A percentile compares a stretch with the other conserved stretches of the same genome.
These are phyloP conservation scores for Diaporthe helianthi DNA, from an alignment of 2,329 filamentous ascomycete genomes.

Conservation along the genomic window DNA sequence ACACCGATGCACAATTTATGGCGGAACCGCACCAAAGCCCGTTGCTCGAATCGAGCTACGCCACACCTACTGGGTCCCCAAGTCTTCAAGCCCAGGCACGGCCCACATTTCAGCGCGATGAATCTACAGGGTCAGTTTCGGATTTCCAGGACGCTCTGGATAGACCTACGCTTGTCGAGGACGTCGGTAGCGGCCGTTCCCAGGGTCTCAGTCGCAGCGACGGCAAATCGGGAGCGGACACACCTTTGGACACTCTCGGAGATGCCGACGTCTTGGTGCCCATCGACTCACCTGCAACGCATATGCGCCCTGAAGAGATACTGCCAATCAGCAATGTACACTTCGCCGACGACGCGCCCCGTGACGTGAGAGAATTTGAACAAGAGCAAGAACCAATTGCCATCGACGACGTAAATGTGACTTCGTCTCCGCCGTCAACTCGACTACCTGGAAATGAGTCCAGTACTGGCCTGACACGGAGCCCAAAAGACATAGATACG, in stretches of 20 bases:
- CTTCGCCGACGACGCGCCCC: constrained; percentile 15
- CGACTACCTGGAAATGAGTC: background rate
- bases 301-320: constrained; percentile 20
- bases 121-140: constrained; percentile 15
- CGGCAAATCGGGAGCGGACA: constrained; percentile 40
- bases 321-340: constrained; percentile 1
- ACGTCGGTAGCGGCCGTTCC: background rate
- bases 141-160: constrained; percentile 22
- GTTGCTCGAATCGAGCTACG: constrained; percentile 31
- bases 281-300: constrained; percentile 36
- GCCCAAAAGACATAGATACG: constrained; percentile 34
- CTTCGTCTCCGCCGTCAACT: background rate
- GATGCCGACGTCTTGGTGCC: constrained; percentile 39
- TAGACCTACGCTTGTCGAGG: constrained; percentile 5
- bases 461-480: constrained; percentile 34
- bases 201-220: background rate
- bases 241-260: constrained; percentile 36
- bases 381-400: background rate
- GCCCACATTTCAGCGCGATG: background rate
- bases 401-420: background rate
- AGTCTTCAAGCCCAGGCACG: background rate
- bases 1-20: background rate
- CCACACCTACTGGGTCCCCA: constrained; percentile 30
- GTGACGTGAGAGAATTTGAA: background rate
- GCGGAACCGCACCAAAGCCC: constrained; percentile 18